A percentile compares a stretch with the other conserved stretches of the same genome.
Conservation (phyloP, 2,329 filamentous ascomycete species). For the Fusarium sp. region DNA sequence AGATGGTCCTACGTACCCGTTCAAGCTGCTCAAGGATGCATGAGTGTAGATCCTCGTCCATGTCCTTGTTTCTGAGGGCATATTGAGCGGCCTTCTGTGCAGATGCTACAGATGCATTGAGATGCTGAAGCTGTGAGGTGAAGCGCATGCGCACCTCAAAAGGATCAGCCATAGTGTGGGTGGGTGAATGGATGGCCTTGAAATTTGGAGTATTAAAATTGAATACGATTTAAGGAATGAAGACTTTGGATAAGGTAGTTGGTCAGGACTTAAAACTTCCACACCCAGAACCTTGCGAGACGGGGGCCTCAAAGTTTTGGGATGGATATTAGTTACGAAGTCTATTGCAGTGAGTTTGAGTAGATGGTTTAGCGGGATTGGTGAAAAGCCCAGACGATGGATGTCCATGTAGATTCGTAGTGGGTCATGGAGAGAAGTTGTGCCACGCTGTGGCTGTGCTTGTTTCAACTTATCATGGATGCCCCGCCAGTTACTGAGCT, state of each 20-base stretch:
- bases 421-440: constrained; percentile 28
- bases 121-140: constrained; percentile 87
- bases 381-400: constrained; percentile 21
- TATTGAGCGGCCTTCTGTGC: constrained; percentile 94
- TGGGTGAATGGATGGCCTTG: constrained; percentile 1
- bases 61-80: constrained; percentile 92
- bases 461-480: not conserved
- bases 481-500: not conserved
- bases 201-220: not conserved
- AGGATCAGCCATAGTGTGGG: constrained; percentile 75
- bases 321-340: not conserved
- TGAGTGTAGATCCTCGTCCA: constrained; percentile 96
- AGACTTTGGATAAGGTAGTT: not conserved
- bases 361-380: constrained; percentile 30
- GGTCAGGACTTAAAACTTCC: not conserved
- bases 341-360: constrained; percentile 8
- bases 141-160: constrained; percentile 99
- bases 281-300: not conserved
- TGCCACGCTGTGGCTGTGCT: constrained; percentile 41
- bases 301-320: not conserved
- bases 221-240: not conserved
- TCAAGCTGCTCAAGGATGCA: constrained; percentile 98
- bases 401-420: constrained; percentile 36
- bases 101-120: constrained; percentile 90
- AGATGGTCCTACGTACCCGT: constrained; percentile 62